These are phyloP conservation scores for Rhexocercosporidium sp. DNA, from an alignment of 2,329 filamentous ascomycete species.

Conservation along the genomic window DNA sequence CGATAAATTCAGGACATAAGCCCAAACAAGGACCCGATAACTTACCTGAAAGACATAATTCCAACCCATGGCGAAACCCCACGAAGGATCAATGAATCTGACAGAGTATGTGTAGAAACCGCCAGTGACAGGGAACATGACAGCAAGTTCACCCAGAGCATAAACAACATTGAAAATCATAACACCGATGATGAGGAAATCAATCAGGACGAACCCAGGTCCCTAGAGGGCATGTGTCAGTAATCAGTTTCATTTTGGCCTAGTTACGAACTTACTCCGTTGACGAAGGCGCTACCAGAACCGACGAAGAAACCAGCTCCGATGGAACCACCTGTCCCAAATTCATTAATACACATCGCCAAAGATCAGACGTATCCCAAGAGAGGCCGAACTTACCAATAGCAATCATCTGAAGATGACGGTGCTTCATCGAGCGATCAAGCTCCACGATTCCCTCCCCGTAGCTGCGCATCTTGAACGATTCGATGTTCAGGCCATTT, in stretches of 20 bases:
- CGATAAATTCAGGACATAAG: no score
- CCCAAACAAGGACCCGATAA: neutral
- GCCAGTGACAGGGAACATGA: conserved; percentile 17
- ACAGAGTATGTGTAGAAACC: conserved; percentile 18
- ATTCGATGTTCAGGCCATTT: conserved; percentile 17
- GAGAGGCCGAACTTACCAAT: conserved; percentile 53
- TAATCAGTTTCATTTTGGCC: neutral
- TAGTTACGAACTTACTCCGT: conserved; percentile 6
- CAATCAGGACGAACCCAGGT: conserved; percentile 17
- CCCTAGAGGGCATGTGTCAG: neutral
- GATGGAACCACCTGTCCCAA: conserved; percentile 15
- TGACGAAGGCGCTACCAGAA: conserved; percentile 16
- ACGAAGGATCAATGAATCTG: conserved; percentile 16
- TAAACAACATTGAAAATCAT: conserved; percentile 20
- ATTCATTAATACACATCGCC: neutral
- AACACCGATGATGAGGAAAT: conserved; percentile 18
- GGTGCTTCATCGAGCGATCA: conserved; percentile 45
- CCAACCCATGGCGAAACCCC: conserved; percentile 20
- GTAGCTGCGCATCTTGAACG: conserved; percentile 18
- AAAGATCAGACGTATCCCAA: neutral
- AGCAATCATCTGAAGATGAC: conserved; percentile 65
- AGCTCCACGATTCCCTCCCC: conserved; percentile 13
- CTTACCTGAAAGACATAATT: conserved; percentile 19
- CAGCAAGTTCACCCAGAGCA: conserved; percentile 20
- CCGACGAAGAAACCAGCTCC: conserved; percentile 21